Evolutionary conservation across 179 eudicot genomes (phyloP), one percentile per base, ranked within the genome.

Genomic region (Dionaea muscipula): DNA sequence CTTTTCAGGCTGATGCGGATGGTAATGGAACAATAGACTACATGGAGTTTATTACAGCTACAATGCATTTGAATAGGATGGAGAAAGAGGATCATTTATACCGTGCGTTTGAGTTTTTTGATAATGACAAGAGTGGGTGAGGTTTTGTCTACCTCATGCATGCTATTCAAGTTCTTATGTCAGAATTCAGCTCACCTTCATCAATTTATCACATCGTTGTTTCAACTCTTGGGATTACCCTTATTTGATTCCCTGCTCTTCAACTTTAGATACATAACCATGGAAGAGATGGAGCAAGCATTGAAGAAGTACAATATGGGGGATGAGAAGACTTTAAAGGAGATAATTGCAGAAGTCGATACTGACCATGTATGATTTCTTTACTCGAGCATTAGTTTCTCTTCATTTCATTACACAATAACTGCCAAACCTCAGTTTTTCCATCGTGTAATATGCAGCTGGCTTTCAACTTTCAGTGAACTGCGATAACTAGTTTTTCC

Each of bases 1-100:
- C n/a, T 36, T 67, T 75, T 25, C 84, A 89, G 97, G 95, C 98
- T 56, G 98, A 91, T 57, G 95, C 86, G 57, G 94, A 91, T 68
- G 94, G 95, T 20, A 81, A 81, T 75, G 98, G 98, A 58, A 84
- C 91, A 47, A 91, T 91, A 22, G 98, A 91, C 61, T 91, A 91
- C 63, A 77, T 86, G 71, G 98, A 91, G 64, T 91, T 91, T 61
- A 84, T 91, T 49, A 77, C 94, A 43, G 94, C 98, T 23, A 87
- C 98, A 3, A 86, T 91, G 98, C 95, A 91, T 63, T 78, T 86
- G 88, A 86, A 91, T 66, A 77, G 88, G 56, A 66, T 87, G 86
- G 98, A 91, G 57, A 82, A 83, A 56, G 94, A 86, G 65, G 86
- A 91, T 47, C 95, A 86, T 66, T 63, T 91, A 25, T 84, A 65